Evolutionary conservation across 2,329 filamentous ascomycete genomes (phyloP).

Genomic region (Tolypocladium guangdongense): DNA sequence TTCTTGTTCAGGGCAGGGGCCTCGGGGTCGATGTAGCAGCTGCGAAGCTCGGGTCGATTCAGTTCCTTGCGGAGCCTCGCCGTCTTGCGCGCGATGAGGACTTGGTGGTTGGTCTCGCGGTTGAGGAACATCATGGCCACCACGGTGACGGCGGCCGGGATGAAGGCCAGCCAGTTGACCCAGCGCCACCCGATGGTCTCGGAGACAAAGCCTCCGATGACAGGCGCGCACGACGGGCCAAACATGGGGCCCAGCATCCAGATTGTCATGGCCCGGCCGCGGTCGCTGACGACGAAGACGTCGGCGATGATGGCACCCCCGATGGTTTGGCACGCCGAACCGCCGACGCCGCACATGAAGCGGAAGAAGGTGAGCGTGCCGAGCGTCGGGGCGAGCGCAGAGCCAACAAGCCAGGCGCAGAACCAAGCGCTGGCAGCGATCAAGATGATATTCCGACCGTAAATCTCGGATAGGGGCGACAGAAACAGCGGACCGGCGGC

Average conservation of each 20-base stretch:
- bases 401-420: constrained; percentile 52
- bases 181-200: constrained; percentile 41
- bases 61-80: constrained; percentile 32
- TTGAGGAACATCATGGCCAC: constrained; percentile 15
- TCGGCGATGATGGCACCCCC: constrained; percentile 45
- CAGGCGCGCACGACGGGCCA: constrained; percentile 37
- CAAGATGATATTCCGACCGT: constrained; percentile 48
- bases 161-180: constrained; percentile 41
- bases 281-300: constrained; percentile 34
- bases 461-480: constrained; percentile 52
- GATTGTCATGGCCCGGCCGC: constrained; percentile 36
- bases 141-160: constrained; percentile 22
- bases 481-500: constrained; percentile 45
- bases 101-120: constrained; percentile 31
- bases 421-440: constrained; percentile 48
- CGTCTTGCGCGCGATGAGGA: constrained; percentile 40
- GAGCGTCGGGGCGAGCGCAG: constrained; percentile 46
- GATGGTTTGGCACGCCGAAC: constrained; percentile 38
- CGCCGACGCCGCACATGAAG: constrained; percentile 48
- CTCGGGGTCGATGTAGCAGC: constrained; percentile 32
- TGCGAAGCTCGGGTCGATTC: constrained; percentile 26
- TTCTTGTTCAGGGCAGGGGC: constrained; percentile 11
- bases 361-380: constrained; percentile 46
- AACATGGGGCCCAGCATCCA: constrained; percentile 49
- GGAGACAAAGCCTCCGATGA: constrained; percentile 38